Conservation (phyloP, 1,139 yeast genomes). For the Kurtzmaniella quercitrusa region DNA sequence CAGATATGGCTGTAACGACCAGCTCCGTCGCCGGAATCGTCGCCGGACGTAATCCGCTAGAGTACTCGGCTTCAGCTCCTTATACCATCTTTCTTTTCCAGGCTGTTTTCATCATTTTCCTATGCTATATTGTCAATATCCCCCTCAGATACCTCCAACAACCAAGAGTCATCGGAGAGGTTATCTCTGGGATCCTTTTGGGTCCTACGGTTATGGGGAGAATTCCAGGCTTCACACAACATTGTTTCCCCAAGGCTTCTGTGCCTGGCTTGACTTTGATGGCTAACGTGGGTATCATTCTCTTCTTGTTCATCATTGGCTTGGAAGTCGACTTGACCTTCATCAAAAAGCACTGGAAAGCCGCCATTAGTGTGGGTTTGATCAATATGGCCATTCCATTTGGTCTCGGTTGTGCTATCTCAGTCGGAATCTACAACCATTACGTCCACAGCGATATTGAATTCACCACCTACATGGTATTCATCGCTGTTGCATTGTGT, state of each 20-base stretch:
- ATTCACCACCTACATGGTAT: slow-evolving; percentile 72
- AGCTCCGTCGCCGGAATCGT: slow-evolving; percentile 57
- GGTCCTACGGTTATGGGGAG: slow-evolving; percentile 72
- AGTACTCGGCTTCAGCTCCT: slow-evolving; percentile 51
- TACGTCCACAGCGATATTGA: slow-evolving; percentile 41
- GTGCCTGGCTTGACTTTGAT: slow-evolving; percentile 60
- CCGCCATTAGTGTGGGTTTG: slow-evolving; percentile 64
- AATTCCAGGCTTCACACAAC: slow-evolving; percentile 58
- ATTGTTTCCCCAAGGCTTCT: slow-evolving; percentile 60
- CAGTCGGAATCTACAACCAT: slow-evolving; percentile 60
- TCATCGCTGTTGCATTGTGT: slow-evolving; percentile 75
- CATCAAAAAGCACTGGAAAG: slow-evolving; percentile 53
- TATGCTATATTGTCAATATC: slow-evolving; percentile 52
- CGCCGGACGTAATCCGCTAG: slow-evolving; percentile 67
- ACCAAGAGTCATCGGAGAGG: slow-evolving; percentile 78
- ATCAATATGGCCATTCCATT: slow-evolving; percentile 72
- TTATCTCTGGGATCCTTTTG: slow-evolving; percentile 64
- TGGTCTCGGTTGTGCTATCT: slow-evolving; percentile 69
- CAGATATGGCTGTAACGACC: slow-evolving; percentile 22
- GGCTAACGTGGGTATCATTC: slow-evolving; percentile 69
- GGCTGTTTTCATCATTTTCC: slow-evolving; percentile 48
- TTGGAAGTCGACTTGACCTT: slow-evolving; percentile 69
- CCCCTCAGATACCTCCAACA: slow-evolving; percentile 61
- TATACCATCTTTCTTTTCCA: slow-evolving; percentile 61
- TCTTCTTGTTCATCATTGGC: slow-evolving; percentile 72